Conservation (phyloP, 768 basidiomycete genomes). For the Lactarius trivialis region DNA sequence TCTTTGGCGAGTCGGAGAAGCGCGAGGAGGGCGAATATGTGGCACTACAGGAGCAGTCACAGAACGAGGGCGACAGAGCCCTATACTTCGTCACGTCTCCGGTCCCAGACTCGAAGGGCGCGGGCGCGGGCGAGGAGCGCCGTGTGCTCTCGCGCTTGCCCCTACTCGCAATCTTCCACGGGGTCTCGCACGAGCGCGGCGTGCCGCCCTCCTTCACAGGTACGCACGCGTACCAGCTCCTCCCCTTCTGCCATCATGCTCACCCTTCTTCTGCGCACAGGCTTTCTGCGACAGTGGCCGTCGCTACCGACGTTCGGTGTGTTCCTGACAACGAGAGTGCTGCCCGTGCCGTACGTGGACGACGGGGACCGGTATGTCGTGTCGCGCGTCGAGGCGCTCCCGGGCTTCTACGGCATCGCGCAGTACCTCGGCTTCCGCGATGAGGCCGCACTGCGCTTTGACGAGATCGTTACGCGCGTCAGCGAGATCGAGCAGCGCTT, state of each 20-base stretch:
- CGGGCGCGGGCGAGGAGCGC: conserved; percentile 3
- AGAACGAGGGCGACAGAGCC: background rate
- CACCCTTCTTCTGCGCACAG: conserved; percentile 25
- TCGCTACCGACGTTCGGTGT: conserved; percentile 64
- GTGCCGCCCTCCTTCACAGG: conserved; percentile 55
- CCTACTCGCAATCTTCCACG: conserved; percentile 19
- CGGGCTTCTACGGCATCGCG: conserved; percentile 56
- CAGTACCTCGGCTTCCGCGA: conserved; percentile 62
- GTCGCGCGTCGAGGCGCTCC: conserved; percentile 47
- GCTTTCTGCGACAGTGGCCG: conserved; percentile 61
- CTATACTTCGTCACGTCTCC: conserved; percentile 15
- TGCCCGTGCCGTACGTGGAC: conserved; percentile 45
- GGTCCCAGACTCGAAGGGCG: background rate
- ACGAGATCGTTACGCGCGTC: conserved; percentile 46
- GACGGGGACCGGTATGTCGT: conserved; percentile 48
- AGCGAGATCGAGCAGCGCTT: conserved; percentile 40
- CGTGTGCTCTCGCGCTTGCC: conserved; percentile 14
- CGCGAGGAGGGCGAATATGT: background rate
- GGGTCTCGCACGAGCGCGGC: conserved; percentile 16
- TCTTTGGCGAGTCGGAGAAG: conserved; percentile 7
- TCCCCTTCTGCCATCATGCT: background rate
- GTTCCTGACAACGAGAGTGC: conserved; percentile 52
- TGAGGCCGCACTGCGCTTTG: conserved; percentile 29
- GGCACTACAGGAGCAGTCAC: background rate
- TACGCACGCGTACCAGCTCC: conserved; percentile 21